Percentiles rank a stretch among this genome's conserved stretches.
phyloP scores from a whole-genome alignment of 345 rosid species.

The Populus deltoides region DNA sequence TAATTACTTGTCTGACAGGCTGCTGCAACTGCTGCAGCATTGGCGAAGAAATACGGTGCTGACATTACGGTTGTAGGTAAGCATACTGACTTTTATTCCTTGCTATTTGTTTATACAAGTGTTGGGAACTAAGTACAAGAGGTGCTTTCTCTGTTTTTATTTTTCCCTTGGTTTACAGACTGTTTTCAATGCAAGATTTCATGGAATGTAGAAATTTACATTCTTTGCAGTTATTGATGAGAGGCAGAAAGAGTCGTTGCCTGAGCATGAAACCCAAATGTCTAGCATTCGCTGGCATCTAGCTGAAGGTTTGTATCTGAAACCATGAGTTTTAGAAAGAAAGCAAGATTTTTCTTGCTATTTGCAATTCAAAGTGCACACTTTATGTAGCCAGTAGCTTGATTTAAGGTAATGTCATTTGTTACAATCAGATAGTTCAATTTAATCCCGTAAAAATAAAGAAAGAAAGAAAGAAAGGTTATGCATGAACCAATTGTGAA shows the following conservation, averaged over 20 bases:
- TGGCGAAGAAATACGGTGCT: constrained; percentile 89
- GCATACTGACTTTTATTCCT: constrained; percentile 13
- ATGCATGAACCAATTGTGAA: neutral
- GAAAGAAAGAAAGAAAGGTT: neutral
- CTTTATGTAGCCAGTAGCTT: neutral
- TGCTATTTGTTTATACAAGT: neutral
- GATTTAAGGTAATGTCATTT: neutral
- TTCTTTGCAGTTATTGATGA: constrained; percentile 73
- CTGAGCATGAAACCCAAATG: constrained; percentile 77
- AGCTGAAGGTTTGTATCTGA: constrained; percentile 52
- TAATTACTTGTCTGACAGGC: constrained; percentile 46
- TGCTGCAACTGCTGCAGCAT: constrained; percentile 75
- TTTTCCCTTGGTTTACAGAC: constrained; percentile 1
- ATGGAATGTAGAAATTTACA: constrained; percentile 24
- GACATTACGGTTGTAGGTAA: constrained; percentile 89
- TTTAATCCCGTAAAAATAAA: neutral
- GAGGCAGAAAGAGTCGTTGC: constrained; percentile 64
- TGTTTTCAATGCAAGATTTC: constrained; percentile 18
- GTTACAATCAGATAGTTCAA: neutral
- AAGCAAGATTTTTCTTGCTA: neutral
- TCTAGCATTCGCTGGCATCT: constrained; percentile 92
- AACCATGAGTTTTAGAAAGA: neutral
- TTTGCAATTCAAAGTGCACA: neutral
- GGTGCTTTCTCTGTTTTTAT: neutral
- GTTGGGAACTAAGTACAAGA: constrained; percentile 4